Evolutionary conservation across 305 asterid species (phyloP).

Genomic region (Solanum aculeatissimum): DNA sequence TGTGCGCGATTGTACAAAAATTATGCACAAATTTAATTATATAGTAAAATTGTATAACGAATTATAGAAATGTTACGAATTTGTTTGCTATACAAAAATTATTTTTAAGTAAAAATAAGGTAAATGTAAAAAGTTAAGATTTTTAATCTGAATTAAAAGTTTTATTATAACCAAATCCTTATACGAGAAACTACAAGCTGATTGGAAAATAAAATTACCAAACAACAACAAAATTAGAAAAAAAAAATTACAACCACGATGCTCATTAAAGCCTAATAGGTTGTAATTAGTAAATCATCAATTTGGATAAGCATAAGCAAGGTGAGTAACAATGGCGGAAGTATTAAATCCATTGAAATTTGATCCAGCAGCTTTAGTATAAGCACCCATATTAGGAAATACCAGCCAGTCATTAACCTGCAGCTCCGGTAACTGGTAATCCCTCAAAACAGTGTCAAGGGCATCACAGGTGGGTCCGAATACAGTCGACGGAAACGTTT

Average conservation of each 20-base stretch:
- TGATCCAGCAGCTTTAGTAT: conserved; percentile 3
- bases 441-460: not conserved
- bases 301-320: conserved; percentile 1
- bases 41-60: too few relatives aligned
- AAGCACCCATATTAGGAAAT: conserved; percentile 8
- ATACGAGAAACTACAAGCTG: not conserved
- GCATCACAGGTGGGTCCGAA: conserved; percentile 12
- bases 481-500: conserved; percentile 1
- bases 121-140: too few relatives aligned
- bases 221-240: not conserved
- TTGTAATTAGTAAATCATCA: not conserved
- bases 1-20: too few relatives aligned
- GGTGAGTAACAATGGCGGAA: not conserved
- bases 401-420: conserved; percentile 6
- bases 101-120: too few relatives aligned
- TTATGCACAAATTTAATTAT: too few relatives aligned
- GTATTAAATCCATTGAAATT: conserved; percentile 6
- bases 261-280: not conserved
- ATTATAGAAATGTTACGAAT: too few relatives aligned
- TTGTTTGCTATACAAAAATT: too few relatives aligned
- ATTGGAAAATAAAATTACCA: not conserved
- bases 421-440: conserved; percentile 4
- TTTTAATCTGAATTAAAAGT: too few relatives aligned
- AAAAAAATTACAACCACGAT: not conserved
- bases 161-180: too few relatives aligned